phyloP scores from a whole-genome alignment of 805 yeast genomes.

The Torulaspora quercuum region DNA sequence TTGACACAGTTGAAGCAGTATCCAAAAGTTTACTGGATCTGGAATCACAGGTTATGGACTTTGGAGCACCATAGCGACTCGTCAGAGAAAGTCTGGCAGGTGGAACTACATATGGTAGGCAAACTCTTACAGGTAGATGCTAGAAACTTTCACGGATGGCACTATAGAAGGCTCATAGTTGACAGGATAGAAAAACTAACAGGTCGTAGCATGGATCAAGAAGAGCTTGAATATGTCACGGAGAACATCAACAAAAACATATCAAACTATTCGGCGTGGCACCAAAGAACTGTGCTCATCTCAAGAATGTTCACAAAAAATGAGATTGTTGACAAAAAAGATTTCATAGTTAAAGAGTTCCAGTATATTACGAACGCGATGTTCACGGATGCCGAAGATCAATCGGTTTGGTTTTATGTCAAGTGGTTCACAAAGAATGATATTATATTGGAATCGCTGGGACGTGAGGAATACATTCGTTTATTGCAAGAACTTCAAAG shows the following conservation, averaged over 20 bases:
- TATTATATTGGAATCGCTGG: conserved; percentile 27
- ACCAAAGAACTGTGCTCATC: conserved; percentile 72
- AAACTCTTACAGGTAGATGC: conserved; percentile 67
- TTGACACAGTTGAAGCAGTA: conserved; percentile 54
- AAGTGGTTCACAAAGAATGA: conserved; percentile 63
- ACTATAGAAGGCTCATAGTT: conserved; percentile 75
- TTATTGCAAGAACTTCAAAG: conserved; percentile 46
- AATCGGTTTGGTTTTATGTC: conserved; percentile 86
- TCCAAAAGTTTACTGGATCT: conserved; percentile 95
- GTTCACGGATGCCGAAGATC: conserved; percentile 91
- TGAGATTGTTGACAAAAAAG: conserved; percentile 24
- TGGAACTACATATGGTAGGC: conserved; percentile 66
- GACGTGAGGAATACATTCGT: conserved; percentile 32
- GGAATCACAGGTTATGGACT: conserved; percentile 91
- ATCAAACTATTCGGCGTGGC: conserved; percentile 96
- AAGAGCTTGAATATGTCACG: conserved; percentile 76
- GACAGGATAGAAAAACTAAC: conserved; percentile 29
- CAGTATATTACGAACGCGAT: conserved; percentile 74
- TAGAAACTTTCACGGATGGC: conserved; percentile 95
- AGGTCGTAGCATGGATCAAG: conserved; percentile 33
- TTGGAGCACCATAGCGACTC: conserved; percentile 50
- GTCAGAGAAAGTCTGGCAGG: conserved; percentile 51
- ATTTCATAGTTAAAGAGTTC: conserved; percentile 55
- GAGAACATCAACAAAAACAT: conserved; percentile 74
- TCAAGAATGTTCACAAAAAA: conserved; percentile 44